Conservation (phyloP, 805 yeast species). For the Wickerhamomyces ciferrii region DNA sequence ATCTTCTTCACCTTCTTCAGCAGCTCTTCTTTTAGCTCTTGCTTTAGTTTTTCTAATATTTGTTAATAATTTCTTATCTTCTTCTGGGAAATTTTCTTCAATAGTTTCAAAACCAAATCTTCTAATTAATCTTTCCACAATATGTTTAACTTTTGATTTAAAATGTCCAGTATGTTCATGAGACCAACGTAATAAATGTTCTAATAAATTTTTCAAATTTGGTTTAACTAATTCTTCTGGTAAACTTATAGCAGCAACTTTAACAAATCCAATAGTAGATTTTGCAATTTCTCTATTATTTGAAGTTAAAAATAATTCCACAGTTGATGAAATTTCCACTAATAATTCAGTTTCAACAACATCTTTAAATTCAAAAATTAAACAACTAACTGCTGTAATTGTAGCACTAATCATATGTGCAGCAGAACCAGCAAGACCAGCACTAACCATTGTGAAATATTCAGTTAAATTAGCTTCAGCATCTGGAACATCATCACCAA, state of each 20-base stretch:
- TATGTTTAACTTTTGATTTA: conserved; percentile 88
- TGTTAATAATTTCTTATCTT: conserved; percentile 73
- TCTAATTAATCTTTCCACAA: conserved; percentile 85
- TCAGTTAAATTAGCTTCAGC: conserved; percentile 68
- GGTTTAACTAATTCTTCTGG: conserved; percentile 72
- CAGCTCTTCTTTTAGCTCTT: conserved; percentile 73
- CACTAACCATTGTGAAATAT: conserved; percentile 88
- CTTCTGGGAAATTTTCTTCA: conserved; percentile 83
- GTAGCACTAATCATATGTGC: conserved; percentile 98
- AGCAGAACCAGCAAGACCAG: conserved; percentile 91
- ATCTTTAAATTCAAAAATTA: conserved; percentile 80
- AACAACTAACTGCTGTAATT: conserved; percentile 82
- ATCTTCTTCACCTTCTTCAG: conserved; percentile 34
- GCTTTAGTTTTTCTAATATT: conserved; percentile 84
- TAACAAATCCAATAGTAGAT: conserved; percentile 90
- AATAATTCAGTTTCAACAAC: conserved; percentile 54
- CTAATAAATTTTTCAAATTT: conserved; percentile 59
- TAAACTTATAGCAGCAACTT: conserved; percentile 77
- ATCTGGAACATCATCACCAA: conserved; percentile 57
- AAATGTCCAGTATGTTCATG: conserved; percentile 95
- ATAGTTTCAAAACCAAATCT: conserved; percentile 87
- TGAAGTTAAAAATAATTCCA: conserved; percentile 85
- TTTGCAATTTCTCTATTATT: conserved; percentile 91
- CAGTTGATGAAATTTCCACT: conserved; percentile 75
- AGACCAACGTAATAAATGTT: conserved; percentile 83